phyloP scores from a whole-genome alignment of 2,329 filamentous ascomycete genomes.

The Westerdykella ornata region DNA sequence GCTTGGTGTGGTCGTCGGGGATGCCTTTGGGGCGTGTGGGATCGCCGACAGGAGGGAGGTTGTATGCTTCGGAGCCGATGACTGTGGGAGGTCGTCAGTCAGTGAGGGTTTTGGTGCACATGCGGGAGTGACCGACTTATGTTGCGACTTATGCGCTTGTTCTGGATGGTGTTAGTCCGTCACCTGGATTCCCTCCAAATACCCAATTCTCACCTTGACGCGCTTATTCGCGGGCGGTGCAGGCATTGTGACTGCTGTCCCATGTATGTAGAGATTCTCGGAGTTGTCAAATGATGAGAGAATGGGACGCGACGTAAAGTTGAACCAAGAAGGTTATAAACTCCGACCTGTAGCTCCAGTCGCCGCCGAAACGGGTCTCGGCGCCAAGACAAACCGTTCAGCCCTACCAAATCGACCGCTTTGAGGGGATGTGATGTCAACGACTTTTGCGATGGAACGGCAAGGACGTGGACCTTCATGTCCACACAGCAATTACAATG shows the following conservation, averaged over 20 bases:
- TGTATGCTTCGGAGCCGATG: constrained; percentile 46
- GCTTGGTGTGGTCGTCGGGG: constrained; percentile 89
- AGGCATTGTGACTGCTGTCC: constrained; percentile 40
- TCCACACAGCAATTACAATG: constrained; percentile 23
- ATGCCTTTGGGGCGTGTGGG: constrained; percentile 55
- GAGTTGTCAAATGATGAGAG: no score
- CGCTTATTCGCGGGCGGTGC: constrained; percentile 50
- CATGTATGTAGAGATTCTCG: no score
- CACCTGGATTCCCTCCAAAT: no score
- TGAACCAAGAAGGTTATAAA: neutral
- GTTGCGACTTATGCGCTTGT: constrained; percentile 37
- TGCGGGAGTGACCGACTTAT: constrained; percentile 24
- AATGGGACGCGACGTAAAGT: neutral
- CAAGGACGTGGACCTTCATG: neutral
- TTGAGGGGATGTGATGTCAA: constrained; percentile 30
- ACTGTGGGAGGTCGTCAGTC: constrained; percentile 33
- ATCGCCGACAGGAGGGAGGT: constrained; percentile 66
- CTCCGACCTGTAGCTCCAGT: neutral
- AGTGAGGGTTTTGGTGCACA: neutral
- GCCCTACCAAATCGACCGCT: neutral
- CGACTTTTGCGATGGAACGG: constrained; percentile 14
- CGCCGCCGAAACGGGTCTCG: neutral
- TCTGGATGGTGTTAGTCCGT: constrained; percentile 23
- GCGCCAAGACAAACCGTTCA: neutral
- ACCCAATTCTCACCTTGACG: constrained; percentile 38